These are phyloP conservation scores for Kluyveromyces aestuarii DNA, from an alignment of 805 yeast species.

Conservation along the genomic window DNA sequence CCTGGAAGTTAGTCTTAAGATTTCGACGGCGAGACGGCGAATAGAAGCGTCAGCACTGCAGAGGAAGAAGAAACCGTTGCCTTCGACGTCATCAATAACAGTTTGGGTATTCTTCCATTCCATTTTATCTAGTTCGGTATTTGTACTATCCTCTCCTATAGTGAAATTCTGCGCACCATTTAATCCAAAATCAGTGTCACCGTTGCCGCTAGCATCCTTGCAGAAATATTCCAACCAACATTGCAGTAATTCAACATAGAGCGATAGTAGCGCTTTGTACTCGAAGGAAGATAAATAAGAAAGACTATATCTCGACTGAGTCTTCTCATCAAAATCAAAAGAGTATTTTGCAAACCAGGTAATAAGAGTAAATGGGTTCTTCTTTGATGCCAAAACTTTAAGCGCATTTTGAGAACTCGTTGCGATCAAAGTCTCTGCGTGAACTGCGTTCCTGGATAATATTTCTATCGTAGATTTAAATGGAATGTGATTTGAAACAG, in stretches of 20 bases:
- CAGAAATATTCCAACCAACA: constrained; percentile 73
- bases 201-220: constrained; percentile 24
- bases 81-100: constrained; percentile 89
- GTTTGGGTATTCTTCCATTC: constrained; percentile 76
- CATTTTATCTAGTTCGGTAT: constrained; percentile 45
- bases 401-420: constrained; percentile 56
- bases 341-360: constrained; percentile 73
- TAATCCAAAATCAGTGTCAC: constrained; percentile 23
- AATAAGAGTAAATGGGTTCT: constrained; percentile 60
- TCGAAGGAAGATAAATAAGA: constrained; percentile 53
- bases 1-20: constrained; percentile 69
- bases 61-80: constrained; percentile 84
- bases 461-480: constrained; percentile 65
- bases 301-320: constrained; percentile 43
- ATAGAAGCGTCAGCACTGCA: constrained; percentile 78
- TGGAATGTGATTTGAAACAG: constrained; percentile 37
- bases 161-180: constrained; percentile 23
- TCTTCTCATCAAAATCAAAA: constrained; percentile 69
- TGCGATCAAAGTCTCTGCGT: constrained; percentile 53
- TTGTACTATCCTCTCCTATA: constrained; percentile 14
- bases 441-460: constrained; percentile 67
- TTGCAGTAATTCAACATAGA: constrained; percentile 70
- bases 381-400: constrained; percentile 54
- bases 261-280: constrained; percentile 48
- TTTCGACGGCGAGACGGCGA: constrained; percentile 65